phyloP scores from a whole-genome alignment of 1,284 basidiomycete species.

The Pulveroboletus ridleyi region DNA sequence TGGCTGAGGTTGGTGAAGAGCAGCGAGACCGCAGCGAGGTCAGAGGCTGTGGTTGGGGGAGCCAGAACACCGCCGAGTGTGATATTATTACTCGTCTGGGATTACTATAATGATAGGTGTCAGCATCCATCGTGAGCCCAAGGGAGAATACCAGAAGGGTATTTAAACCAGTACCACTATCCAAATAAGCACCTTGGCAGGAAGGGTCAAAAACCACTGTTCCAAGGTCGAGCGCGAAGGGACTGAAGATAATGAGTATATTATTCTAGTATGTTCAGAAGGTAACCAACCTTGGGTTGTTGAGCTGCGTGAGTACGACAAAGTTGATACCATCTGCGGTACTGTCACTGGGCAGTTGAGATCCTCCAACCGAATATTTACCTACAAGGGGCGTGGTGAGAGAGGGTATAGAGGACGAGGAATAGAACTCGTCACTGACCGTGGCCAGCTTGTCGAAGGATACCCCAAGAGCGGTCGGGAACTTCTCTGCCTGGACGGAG shows the following conservation, averaged over 20 bases:
- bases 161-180: slow-evolving; percentile 58
- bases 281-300: slow-evolving; percentile 62
- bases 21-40: slow-evolving; percentile 61
- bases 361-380: slow-evolving; percentile 63
- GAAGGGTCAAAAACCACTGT: slow-evolving; percentile 71
- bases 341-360: slow-evolving; percentile 77
- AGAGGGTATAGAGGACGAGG: not conserved
- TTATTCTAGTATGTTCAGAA: not conserved
- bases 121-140: not conserved
- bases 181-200: slow-evolving; percentile 67
- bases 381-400: slow-evolving; percentile 42
- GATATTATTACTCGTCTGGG: slow-evolving; percentile 65
- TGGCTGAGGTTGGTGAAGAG: slow-evolving; percentile 82
- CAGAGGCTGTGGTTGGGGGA: slow-evolving; percentile 54
- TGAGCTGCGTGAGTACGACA: slow-evolving; percentile 60
- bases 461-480: slow-evolving; percentile 67
- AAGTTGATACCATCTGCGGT: slow-evolving; percentile 76
- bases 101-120: slow-evolving; percentile 42
- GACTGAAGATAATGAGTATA: slow-evolving; percentile 44
- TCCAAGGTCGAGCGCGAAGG: slow-evolving; percentile 76
- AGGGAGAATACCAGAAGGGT: slow-evolving; percentile 52
- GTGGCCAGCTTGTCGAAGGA: slow-evolving; percentile 65
- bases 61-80: slow-evolving; percentile 66
- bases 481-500: slow-evolving; percentile 71
- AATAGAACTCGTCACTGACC: slow-evolving; percentile 49